Evolutionary conservation across 331 rosid genomes (phyloP), one percentile per base, ranked within the genome.

Genomic region (Quercus tomentella): DNA sequence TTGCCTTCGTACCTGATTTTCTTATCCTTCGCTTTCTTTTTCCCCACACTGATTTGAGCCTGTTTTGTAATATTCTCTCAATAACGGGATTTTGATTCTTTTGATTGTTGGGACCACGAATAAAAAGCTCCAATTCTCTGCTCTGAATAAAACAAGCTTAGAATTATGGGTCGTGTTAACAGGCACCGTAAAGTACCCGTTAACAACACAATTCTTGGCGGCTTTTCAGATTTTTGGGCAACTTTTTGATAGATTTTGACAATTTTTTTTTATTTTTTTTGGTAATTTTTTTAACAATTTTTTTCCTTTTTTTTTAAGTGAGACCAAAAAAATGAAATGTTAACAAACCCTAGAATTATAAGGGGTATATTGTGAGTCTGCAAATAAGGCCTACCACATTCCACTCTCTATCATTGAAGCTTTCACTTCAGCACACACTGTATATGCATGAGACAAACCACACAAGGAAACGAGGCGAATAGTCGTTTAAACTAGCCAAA

Each of bases 71-170:
- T 80, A 87, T 82, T 83, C 82, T 82, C 57, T 30, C 82, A 81
- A 77, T 87, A 70, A 77, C 78, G 70, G 61, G 85, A 76, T 28
- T 80, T 14, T 83, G 87, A 85, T 85, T 77, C 84, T 79, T 66
- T 55, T 45, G 25, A 74, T 76, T 62, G 31, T 73, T 12, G 81
- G 89, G 91, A 85, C 91, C 91, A 76, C 56, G 56, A 73, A 22
- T 43, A 25, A 15, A 62, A 15, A 26, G 37, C 28, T 12, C 21
- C 9, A 26, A 62, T 62, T 25, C 49, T 43, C 71, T 16, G 68
- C 76, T 41, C 56, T 73, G 18, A 72, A 18, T 35, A 35, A 35
- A 35, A 35, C 43, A 35, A 35, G 43, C 43, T 7, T 35, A 35
- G 10, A 35, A 35, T 7, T 35, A 35, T 6, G 43, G 10, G 0